A percentile compares a stretch with the other conserved stretches of the same genome.
Conservation (phyloP, 352 stramenopile genomes). For the Globisporangium okanoganense region DNA sequence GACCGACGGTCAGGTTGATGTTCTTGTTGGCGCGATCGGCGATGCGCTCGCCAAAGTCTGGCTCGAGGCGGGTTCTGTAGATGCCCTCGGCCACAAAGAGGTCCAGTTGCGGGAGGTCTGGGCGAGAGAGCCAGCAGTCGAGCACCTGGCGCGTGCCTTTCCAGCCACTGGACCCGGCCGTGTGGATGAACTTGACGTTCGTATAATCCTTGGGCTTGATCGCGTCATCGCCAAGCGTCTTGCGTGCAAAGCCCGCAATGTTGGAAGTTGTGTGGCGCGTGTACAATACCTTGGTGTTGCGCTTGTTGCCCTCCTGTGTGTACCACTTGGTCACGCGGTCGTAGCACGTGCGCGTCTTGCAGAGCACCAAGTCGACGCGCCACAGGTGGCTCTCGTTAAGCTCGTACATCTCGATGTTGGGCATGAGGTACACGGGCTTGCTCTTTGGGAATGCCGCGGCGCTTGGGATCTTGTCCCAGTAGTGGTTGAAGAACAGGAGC, state of each 20-base stretch:
- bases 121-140: conserved; percentile 41
- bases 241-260: conserved; percentile 28
- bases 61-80: conserved; percentile 24
- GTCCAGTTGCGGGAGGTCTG: conserved; percentile 34
- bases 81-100: conserved; percentile 33
- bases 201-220: conserved; percentile 27
- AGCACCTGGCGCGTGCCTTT: conserved; percentile 46
- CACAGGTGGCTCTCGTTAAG: conserved; percentile 32
- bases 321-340: conserved; percentile 48
- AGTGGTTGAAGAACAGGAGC: conserved; percentile 57
- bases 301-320: conserved; percentile 49
- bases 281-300: conserved; percentile 44
- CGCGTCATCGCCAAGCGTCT: conserved; percentile 17
- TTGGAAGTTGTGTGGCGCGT: conserved; percentile 62
- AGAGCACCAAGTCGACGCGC: conserved; percentile 38
- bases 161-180: conserved; percentile 31
- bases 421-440: conserved; percentile 47
- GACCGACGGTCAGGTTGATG: conserved; percentile 12
- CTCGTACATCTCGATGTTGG: conserved; percentile 60
- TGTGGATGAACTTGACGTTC: conserved; percentile 35
- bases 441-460: conserved; percentile 25
- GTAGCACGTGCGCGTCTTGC: conserved; percentile 43
- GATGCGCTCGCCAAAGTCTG: conserved; percentile 15
- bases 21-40: background rate
- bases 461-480: conserved; percentile 33